phyloP scores from a whole-genome alignment of 441 rosid genomes.

The Adansonia gregorii region DNA sequence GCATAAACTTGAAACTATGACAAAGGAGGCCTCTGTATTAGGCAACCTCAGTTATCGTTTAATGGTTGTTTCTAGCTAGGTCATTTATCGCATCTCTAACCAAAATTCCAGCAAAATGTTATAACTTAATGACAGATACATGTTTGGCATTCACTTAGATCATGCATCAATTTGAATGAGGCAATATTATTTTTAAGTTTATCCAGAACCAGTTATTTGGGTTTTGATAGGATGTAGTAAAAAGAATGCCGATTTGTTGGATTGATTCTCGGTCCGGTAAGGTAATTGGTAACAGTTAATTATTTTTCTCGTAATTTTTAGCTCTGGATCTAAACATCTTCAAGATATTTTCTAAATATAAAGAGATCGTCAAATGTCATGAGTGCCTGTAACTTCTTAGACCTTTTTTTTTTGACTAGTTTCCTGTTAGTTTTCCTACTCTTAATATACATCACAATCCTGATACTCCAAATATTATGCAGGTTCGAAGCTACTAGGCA shows the following conservation, averaged over 20 bases:
- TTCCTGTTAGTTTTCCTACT: background rate
- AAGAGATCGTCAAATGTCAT: background rate
- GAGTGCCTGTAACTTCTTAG: background rate
- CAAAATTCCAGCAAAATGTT: background rate
- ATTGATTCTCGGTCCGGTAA: background rate
- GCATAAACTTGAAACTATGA: background rate
- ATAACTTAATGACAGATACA: background rate
- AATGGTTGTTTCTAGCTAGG: background rate
- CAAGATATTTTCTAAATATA: background rate
- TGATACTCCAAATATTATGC: constrained; percentile 26
- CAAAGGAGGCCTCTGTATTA: background rate
- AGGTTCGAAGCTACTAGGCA: constrained; percentile 88
- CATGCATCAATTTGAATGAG: background rate
- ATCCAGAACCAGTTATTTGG: constrained; percentile 2
- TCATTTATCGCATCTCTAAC: background rate
- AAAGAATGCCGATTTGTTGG: background rate
- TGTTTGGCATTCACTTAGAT: background rate
- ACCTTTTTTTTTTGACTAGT: background rate
- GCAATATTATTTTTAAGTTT: background rate
- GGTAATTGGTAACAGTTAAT: background rate
- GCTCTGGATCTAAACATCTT: background rate
- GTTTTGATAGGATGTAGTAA: background rate
- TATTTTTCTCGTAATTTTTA: background rate
- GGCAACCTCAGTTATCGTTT: background rate
- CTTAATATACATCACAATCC: background rate